These are phyloP conservation scores for Citrus medica DNA, from an alignment of 345 rosid species.

Conservation along the genomic window DNA sequence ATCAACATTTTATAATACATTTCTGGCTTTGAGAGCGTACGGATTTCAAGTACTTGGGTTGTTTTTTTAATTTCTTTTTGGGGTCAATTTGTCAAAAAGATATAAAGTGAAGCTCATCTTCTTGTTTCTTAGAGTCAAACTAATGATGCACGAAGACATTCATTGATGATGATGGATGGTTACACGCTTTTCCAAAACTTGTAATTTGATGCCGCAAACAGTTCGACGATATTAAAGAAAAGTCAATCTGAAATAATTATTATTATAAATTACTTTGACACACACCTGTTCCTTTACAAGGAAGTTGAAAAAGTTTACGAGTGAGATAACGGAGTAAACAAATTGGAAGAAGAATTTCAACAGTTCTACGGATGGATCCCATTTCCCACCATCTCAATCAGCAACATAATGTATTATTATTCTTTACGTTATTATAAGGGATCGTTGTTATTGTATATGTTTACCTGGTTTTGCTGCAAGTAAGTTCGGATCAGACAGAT, in stretches of 20 bases:
- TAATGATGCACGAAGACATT: background rate
- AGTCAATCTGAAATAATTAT: background rate
- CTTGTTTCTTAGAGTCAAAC: background rate
- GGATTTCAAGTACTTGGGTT: background rate
- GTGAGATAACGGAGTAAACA: background rate
- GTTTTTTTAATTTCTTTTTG: background rate
- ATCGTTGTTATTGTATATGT: too few species aligned
- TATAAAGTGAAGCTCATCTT: background rate
- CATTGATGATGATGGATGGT: background rate
- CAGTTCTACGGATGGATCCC: too few species aligned
- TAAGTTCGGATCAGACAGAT: too few species aligned
- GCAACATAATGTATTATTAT: too few species aligned
- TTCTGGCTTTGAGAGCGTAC: background rate
- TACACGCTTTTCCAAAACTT: background rate
- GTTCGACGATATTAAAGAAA: too few species aligned
- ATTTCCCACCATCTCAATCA: too few species aligned
- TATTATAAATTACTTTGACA: background rate
- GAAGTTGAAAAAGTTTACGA: background rate
- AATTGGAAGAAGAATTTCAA: background rate
- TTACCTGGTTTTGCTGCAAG: too few species aligned
- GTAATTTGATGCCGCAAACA: background rate
- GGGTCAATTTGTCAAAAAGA: background rate
- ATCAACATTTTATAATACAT: too few species aligned
- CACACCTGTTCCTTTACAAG: background rate
- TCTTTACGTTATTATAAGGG: too few species aligned